Evolutionary conservation across 75 land plant genomes (phyloP).

Genomic region (Sequoia sempervirens): DNA sequence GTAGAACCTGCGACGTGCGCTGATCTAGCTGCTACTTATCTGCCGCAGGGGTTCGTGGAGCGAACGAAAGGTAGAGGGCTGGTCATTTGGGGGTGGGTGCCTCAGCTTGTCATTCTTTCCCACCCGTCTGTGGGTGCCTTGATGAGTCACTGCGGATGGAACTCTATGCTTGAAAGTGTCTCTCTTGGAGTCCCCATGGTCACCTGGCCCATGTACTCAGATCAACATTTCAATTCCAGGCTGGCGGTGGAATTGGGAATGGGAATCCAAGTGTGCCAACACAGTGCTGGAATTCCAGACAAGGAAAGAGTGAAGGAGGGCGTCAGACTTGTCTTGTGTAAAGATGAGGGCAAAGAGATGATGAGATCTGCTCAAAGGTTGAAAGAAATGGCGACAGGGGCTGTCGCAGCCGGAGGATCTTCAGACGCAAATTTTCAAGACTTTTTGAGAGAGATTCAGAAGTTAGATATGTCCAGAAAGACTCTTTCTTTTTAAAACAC

Average conservation of each 20-base stretch:
- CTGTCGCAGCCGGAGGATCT: too few relatives aligned
- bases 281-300: not conserved
- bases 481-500: too few relatives aligned
- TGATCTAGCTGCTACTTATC: not conserved
- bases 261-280: not conserved
- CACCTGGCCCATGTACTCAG: constrained; percentile 22
- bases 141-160: constrained; percentile 29
- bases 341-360: too few relatives aligned
- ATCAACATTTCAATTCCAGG: constrained; percentile 21
- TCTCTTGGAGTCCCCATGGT: constrained; percentile 15
- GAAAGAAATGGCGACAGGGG: too few relatives aligned
- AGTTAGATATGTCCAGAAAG: too few relatives aligned
- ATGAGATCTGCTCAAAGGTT: too few relatives aligned
- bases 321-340: not conserved
- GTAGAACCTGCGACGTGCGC: not conserved
- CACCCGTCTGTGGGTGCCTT: constrained; percentile 14
- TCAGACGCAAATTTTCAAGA: too few relatives aligned
- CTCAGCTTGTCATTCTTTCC: too few relatives aligned
- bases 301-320: not conserved
- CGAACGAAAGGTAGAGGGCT: constrained; percentile 7
- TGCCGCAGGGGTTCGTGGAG: constrained; percentile 6
- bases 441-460: too few relatives aligned
- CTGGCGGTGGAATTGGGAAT: constrained; percentile 2
- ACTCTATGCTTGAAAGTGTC: constrained; percentile 22
- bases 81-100: not conserved